Base-by-base conservation (phyloP, 257 asterid genomes). In the Solanum megistacrolobum region DNA sequence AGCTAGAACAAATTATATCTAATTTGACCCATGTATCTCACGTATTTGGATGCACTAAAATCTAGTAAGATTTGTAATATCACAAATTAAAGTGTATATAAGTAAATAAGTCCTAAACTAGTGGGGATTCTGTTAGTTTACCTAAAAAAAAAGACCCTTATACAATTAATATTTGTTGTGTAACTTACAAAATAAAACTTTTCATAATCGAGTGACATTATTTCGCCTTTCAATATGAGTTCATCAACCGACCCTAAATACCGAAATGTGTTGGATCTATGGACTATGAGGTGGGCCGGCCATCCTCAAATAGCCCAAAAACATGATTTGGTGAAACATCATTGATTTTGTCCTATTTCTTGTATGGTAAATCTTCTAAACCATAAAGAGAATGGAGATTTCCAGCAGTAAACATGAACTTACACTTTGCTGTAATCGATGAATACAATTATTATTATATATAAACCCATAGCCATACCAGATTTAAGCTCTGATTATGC, bases 401-500 rank as follows among this genome's bases (percentile, higher is more conserved):
- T 41, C 8, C 65, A 79, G 38, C 25, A 79, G 41, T 81, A 16
- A 29, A 25, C 62, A 41, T 78, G 38, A 78, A 25, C 18, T 32
- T 25, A 78, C 9, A n/a, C 60, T 78, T 79, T 27, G 85, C 31
- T 43, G 34, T 46, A 29, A 81, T 46, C 68, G 27, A 81, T 81
- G 68, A 14, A 46, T 46, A 27, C 68, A 27, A 79, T 62, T 72
- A 79, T 41, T 79, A 87, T 72, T 60, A n/a, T 36, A 73, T 83
- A 83, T 88, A 52, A 62, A 60, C 31, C 73, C 41, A 78, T 85
- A 48, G 27, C n/a, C 55, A 18, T 25, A 72, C 55, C 71, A 84
- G 86, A 87, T 87, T 34, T 78, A 86, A 65, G 81, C 86, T 92
- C 82, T 93, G 92, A 92, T 88, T 88, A 93, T 92, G 97, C 94